Conservation (phyloP, 306 rosid species). For the Dryas drummondii region DNA sequence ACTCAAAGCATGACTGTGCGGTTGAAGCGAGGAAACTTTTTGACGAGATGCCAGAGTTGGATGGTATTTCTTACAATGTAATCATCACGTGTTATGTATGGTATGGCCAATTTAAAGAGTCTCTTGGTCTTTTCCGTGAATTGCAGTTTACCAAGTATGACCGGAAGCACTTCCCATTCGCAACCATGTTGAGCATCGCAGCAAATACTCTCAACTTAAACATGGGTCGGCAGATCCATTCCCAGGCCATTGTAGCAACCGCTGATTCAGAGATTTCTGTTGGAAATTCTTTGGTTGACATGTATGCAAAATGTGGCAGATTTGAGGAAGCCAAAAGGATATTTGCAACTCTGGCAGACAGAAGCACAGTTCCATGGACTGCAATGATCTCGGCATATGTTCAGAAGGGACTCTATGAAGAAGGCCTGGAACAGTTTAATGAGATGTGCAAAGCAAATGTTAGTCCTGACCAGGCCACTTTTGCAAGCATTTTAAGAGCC, state of each 20-base stretch:
- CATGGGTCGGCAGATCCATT: constrained; percentile 79
- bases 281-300: constrained; percentile 81
- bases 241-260: constrained; percentile 56
- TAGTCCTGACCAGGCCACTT: constrained; percentile 71
- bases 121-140: constrained; percentile 53
- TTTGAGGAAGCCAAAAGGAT: constrained; percentile 61
- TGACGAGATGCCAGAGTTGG: constrained; percentile 76
- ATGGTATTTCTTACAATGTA: constrained; percentile 79
- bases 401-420: constrained; percentile 72
- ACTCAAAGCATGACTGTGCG: constrained; percentile 62
- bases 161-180: constrained; percentile 65
- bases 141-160: constrained; percentile 60
- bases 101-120: constrained; percentile 48
- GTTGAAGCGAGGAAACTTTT: constrained; percentile 57
- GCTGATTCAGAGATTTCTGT: constrained; percentile 57
- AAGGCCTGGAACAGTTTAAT: constrained; percentile 51
- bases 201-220: constrained; percentile 53
- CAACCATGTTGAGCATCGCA: constrained; percentile 82
- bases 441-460: constrained; percentile 61
- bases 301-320: constrained; percentile 87
- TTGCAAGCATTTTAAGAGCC: constrained; percentile 71
- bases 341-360: constrained; percentile 50
- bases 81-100: constrained; percentile 59
- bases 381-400: constrained; percentile 75
- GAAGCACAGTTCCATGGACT: constrained; percentile 82